These are phyloP conservation scores for Sphaerulina vaccinii DNA, from an alignment of 2,329 filamentous ascomycete genomes.

Conservation along the genomic window DNA sequence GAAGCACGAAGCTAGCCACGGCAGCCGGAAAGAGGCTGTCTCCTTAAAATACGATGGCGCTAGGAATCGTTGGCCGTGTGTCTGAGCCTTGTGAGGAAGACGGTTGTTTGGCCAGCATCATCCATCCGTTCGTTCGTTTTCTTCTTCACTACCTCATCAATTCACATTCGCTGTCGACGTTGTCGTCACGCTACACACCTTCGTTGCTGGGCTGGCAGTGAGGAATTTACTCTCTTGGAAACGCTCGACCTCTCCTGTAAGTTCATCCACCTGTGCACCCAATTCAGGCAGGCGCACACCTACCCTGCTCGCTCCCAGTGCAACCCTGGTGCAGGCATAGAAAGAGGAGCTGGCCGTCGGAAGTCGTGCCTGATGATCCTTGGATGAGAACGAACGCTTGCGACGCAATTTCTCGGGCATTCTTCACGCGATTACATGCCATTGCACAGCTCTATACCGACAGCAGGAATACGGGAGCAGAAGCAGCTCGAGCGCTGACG, in stretches of 20 bases:
- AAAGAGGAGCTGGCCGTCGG: not conserved
- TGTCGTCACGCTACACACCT: not conserved
- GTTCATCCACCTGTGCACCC: not conserved
- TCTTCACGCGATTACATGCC: not conserved
- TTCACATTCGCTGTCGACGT: not conserved
- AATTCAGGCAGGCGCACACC: not conserved
- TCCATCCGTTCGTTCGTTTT: not conserved
- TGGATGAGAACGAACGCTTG: not conserved
- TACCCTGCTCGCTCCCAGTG: not conserved
- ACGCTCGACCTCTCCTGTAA: not conserved
- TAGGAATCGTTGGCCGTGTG: not conserved
- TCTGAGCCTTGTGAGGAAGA: not conserved
- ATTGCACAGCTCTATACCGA: not conserved
- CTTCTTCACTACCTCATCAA: not conserved
- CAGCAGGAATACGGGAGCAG: not conserved
- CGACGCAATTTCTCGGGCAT: not conserved
- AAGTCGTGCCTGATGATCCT: not conserved
- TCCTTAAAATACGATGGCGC: slow-evolving; percentile 5
- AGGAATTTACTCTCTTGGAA: not conserved
- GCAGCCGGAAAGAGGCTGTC: slow-evolving; percentile 6
- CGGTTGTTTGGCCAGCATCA: not conserved
- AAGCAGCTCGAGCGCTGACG: not conserved
- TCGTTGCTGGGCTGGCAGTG: not conserved
- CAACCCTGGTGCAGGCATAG: not conserved
- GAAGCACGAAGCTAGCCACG: not conserved